Conservation (phyloP, 768 basidiomycete genomes). For the Russula vinacea region DNA sequence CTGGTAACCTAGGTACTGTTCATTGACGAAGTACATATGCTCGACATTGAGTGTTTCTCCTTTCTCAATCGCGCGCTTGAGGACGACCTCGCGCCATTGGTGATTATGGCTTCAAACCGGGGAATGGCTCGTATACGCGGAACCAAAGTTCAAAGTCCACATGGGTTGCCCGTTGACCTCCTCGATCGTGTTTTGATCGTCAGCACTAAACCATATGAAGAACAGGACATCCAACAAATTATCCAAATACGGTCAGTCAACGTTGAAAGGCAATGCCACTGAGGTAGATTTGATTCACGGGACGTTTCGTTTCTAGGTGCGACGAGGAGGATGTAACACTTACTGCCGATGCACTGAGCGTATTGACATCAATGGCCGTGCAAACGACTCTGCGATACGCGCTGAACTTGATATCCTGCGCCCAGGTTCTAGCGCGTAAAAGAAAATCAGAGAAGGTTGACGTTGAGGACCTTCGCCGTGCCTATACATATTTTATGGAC, state of each 20-base stretch:
- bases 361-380: conserved; percentile 85
- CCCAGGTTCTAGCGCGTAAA: conserved; percentile 78
- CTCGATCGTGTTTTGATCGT: conserved; percentile 96
- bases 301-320: conserved; percentile 48
- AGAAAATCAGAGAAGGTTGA: conserved; percentile 79
- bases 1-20: conserved; percentile 70
- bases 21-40: conserved; percentile 99
- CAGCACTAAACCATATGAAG: conserved; percentile 80
- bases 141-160: conserved; percentile 90
- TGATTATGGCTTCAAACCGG: conserved; percentile 98
- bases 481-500: conserved; percentile 89
- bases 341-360: conserved; percentile 62
- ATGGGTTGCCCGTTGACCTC: conserved; percentile 91
- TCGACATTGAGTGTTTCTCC: conserved; percentile 99
- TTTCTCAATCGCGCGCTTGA: conserved; percentile 97
- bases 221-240: conserved; percentile 86
- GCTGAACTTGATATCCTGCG: conserved; percentile 92
- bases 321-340: conserved; percentile 95
- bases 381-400: conserved; percentile 92
- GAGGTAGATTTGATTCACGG: not conserved
- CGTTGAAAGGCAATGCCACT: not conserved
- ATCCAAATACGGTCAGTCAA: conserved; percentile 80
- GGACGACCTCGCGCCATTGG: conserved; percentile 87
- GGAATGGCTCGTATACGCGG: conserved; percentile 94
- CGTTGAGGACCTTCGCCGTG: conserved; percentile 78